These are phyloP conservation scores for Pythium monospermum DNA, from an alignment of 352 stramenopile genomes.

Conservation along the genomic window DNA sequence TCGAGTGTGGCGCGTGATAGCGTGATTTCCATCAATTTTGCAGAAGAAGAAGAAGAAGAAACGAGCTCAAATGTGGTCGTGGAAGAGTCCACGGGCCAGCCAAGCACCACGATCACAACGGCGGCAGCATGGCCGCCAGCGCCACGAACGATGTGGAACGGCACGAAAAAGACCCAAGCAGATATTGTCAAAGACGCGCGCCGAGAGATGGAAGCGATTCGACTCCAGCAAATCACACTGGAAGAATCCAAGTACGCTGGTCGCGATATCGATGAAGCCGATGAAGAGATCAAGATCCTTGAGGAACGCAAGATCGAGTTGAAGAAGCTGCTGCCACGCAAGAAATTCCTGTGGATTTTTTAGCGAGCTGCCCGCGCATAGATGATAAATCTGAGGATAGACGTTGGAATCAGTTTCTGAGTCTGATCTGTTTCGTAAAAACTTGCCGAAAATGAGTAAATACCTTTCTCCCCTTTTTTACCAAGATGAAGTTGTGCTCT, in stretches of 20 bases:
- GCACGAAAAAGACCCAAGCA: constrained; percentile 18
- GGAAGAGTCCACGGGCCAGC: constrained; percentile 14
- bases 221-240: constrained; percentile 48
- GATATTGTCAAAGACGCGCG: constrained; percentile 26
- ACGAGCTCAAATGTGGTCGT: constrained; percentile 3
- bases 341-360: constrained; percentile 80
- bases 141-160: constrained; percentile 49
- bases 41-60: constrained; percentile 31
- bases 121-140: constrained; percentile 39
- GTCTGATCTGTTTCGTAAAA: too few species aligned
- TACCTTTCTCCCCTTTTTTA: too few species aligned
- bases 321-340: constrained; percentile 64
- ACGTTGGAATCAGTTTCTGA: too few species aligned
- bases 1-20: constrained; percentile 35
- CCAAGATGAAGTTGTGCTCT: too few species aligned
- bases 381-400: too few species aligned
- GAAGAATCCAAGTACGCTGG: constrained; percentile 70
- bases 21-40: constrained; percentile 59
- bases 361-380: too few species aligned
- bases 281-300: constrained; percentile 68
- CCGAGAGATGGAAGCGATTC: constrained; percentile 54
- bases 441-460: too few species aligned
- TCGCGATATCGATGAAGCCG: constrained; percentile 73
- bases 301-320: constrained; percentile 65
- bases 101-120: constrained; percentile 21